phyloP scores from a whole-genome alignment of 805 yeast genomes.

The Teunomyces pallodes region DNA sequence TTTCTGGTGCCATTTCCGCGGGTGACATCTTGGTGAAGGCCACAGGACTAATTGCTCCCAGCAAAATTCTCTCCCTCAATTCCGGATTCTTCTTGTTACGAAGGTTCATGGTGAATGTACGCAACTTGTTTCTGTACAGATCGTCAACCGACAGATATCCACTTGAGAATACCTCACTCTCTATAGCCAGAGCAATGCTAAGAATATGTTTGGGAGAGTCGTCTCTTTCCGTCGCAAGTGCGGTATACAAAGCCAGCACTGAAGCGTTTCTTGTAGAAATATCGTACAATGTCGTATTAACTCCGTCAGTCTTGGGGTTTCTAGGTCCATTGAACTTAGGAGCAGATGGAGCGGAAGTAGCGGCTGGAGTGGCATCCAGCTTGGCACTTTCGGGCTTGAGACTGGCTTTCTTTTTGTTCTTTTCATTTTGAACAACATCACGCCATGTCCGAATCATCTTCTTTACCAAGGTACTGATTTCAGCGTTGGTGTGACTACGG shows the following conservation, averaged over 20 bases:
- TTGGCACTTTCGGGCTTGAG: slow-evolving; percentile 4
- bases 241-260: slow-evolving; percentile 80
- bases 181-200: slow-evolving; percentile 66
- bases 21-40: slow-evolving; percentile 79
- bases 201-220: slow-evolving; percentile 59
- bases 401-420: slow-evolving; percentile 36
- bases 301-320: slow-evolving; percentile 78
- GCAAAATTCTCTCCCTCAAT: slow-evolving; percentile 64
- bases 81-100: slow-evolving; percentile 89
- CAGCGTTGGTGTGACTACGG: slow-evolving; percentile 63
- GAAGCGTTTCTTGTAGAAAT: slow-evolving; percentile 83
- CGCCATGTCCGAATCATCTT: slow-evolving; percentile 86
- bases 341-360: slow-evolving; percentile 10
- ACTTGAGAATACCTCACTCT: slow-evolving; percentile 61
- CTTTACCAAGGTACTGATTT: slow-evolving; percentile 71
- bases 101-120: slow-evolving; percentile 83
- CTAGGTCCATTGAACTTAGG: slow-evolving; percentile 53
- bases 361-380: slow-evolving; percentile 3
- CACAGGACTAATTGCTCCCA: slow-evolving; percentile 63
- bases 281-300: slow-evolving; percentile 64
- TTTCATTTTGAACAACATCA: slow-evolving; percentile 75
- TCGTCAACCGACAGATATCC: slow-evolving; percentile 58
- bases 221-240: slow-evolving; percentile 77
- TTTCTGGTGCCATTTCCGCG: slow-evolving; percentile 94
- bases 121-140: slow-evolving; percentile 74